Percentiles rank a stretch among this genome's conserved stretches.
These are phyloP conservation scores for Linaria vulgaris DNA, from an alignment of 257 asterid species.

Conservation along the genomic window DNA sequence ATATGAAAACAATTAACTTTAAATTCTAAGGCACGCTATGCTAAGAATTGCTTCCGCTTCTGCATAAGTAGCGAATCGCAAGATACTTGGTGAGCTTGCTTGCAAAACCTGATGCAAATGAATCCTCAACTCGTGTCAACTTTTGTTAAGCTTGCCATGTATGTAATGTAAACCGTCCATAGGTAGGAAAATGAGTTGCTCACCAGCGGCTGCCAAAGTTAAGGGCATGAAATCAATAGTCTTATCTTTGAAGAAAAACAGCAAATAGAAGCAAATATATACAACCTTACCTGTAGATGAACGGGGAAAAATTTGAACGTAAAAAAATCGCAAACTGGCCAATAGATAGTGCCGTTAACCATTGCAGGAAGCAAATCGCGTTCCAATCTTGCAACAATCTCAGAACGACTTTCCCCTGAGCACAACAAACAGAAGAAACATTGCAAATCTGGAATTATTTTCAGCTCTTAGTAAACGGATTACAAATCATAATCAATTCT, in stretches of 20 bases:
- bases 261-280: neutral
- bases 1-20: no score
- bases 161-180: constrained; percentile 85
- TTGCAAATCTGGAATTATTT: neutral
- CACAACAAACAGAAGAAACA: constrained; percentile 6
- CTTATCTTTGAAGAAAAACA: no score
- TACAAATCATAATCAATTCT: neutral
- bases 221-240: constrained; percentile 18
- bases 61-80: neutral
- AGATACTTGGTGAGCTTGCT: neutral
- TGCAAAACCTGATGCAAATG: no score
- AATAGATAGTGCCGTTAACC: constrained; percentile 64
- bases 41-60: constrained; percentile 4
- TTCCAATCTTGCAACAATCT: constrained; percentile 71
- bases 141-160: constrained; percentile 70
- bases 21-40: no score
- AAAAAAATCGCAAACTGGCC: constrained; percentile 86
- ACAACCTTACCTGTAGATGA: constrained; percentile 64
- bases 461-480: neutral
- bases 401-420: constrained; percentile 74
- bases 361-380: constrained; percentile 79
- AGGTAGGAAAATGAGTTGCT: constrained; percentile 73
- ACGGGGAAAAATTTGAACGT: constrained; percentile 87
- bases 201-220: constrained; percentile 67
- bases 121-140: constrained; percentile 35